phyloP scores from a whole-genome alignment of 1,284 basidiomycete genomes.

The Ustilago curta region DNA sequence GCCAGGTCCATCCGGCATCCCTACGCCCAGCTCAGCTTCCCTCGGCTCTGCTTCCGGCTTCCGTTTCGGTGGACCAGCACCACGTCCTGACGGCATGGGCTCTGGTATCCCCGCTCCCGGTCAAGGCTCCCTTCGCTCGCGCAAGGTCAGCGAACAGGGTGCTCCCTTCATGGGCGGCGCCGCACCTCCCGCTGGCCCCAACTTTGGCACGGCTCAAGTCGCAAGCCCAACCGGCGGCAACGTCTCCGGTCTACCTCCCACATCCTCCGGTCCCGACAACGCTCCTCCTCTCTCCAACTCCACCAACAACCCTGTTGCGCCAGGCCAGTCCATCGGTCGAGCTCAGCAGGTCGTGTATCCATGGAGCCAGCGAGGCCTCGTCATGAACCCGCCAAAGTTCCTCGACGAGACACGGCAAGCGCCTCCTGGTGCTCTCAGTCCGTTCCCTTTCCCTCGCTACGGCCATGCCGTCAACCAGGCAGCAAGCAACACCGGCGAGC shows the following conservation, averaged over 20 bases:
- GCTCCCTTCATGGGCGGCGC: conserved; percentile 19
- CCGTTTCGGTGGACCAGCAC: conserved; percentile 57
- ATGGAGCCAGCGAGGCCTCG: conserved; percentile 65
- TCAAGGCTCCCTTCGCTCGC: conserved; percentile 41
- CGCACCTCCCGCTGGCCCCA: conserved; percentile 15
- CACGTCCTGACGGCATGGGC: conserved; percentile 39
- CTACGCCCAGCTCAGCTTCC: conserved; percentile 30
- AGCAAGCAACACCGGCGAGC: conserved; percentile 81
- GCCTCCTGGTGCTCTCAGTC: conserved; percentile 66
- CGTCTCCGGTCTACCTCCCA: conserved; percentile 51
- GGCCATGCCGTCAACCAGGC: conserved; percentile 93
- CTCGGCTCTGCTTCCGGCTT: conserved; percentile 59
- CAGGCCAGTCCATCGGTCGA: conserved; percentile 14
- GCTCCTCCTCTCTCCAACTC: conserved; percentile 30
- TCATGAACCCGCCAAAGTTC: conserved; percentile 68
- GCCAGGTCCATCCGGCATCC: conserved; percentile 34
- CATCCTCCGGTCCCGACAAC: conserved; percentile 41
- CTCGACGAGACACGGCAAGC: conserved; percentile 66
- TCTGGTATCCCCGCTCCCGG: conserved; percentile 54
- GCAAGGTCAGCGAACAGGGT: conserved; percentile 54
- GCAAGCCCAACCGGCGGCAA: conserved; percentile 28
- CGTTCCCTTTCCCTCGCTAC: conserved; percentile 91
- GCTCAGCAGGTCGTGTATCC: conserved; percentile 65
- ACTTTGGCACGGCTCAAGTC: conserved; percentile 30
- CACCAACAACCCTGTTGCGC: not conserved